Evolutionary conservation across 2,329 filamentous ascomycete species (phyloP).

Genomic region (Fusarium kyushuense): DNA sequence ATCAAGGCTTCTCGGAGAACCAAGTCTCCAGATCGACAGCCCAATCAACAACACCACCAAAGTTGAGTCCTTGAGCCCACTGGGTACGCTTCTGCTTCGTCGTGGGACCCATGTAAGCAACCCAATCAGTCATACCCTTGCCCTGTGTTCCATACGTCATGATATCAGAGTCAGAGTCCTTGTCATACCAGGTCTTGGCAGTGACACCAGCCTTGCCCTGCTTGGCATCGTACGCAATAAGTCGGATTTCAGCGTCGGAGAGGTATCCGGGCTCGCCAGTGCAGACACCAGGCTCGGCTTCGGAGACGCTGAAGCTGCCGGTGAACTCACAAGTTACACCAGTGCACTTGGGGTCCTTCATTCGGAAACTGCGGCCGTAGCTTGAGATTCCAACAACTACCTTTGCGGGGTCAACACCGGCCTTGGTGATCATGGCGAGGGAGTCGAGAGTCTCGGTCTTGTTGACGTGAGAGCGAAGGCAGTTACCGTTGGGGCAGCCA

Average conservation of each 20-base stretch:
- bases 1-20: conserved; percentile 39
- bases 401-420: conserved; percentile 51
- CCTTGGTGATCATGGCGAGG: conserved; percentile 55
- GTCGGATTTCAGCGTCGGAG: conserved; percentile 48
- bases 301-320: conserved; percentile 41
- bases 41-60: conserved; percentile 50
- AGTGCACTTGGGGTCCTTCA: conserved; percentile 44
- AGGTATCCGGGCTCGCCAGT: conserved; percentile 46
- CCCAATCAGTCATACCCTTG: conserved; percentile 46
- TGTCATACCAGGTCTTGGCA: conserved; percentile 38
- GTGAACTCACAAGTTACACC: conserved; percentile 45
- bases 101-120: conserved; percentile 48
- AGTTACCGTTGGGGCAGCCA: conserved; percentile 48
- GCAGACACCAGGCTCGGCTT: conserved; percentile 45
- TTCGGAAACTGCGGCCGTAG: conserved; percentile 49
- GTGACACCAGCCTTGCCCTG: conserved; percentile 33
- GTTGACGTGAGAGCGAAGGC: conserved; percentile 56
- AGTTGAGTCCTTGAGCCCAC: conserved; percentile 44
- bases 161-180: conserved; percentile 43
- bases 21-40: conserved; percentile 48
- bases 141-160: conserved; percentile 41
- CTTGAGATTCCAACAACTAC: conserved; percentile 48
- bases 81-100: conserved; percentile 43
- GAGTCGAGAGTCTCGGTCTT: conserved; percentile 54
- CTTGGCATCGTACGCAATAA: conserved; percentile 43